phyloP scores from a whole-genome alignment of 768 basidiomycete genomes.

The Phylloporus scabripes region DNA sequence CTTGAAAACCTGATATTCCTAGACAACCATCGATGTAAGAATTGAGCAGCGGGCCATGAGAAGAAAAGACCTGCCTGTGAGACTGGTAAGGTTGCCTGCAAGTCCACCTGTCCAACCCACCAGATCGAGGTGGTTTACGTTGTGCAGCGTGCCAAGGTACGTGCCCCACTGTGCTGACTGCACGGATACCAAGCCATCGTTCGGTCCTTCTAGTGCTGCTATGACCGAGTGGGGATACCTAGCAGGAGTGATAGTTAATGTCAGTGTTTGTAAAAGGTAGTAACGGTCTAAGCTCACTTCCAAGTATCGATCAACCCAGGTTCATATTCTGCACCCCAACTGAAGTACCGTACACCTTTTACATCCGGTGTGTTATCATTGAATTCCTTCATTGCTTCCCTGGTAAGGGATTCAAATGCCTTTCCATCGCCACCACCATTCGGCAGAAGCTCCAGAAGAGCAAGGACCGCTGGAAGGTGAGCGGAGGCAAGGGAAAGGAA shows the following conservation, averaged over 20 bases:
- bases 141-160: constrained; percentile 86
- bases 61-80: constrained; percentile 13
- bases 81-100: constrained; percentile 23
- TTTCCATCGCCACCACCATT: constrained; percentile 93
- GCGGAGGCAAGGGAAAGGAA: constrained; percentile 68
- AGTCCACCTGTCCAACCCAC: constrained; percentile 76
- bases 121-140: constrained; percentile 89
- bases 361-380: constrained; percentile 83
- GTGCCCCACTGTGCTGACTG: constrained; percentile 90
- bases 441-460: constrained; percentile 76
- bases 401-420: constrained; percentile 85
- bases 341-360: constrained; percentile 78
- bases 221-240: constrained; percentile 76
- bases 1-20: constrained; percentile 43
- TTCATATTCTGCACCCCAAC: constrained; percentile 90
- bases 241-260: not conserved
- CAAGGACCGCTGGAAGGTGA: constrained; percentile 64
- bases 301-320: constrained; percentile 91
- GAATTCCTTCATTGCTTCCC: constrained; percentile 81
- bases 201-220: constrained; percentile 81
- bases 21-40: too few species aligned
- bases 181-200: constrained; percentile 91
- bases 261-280: not conserved
- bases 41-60: not conserved
- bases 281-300: constrained; percentile 38